phyloP scores from a whole-genome alignment of 305 asterid species.

The Nicotiana rustica region DNA sequence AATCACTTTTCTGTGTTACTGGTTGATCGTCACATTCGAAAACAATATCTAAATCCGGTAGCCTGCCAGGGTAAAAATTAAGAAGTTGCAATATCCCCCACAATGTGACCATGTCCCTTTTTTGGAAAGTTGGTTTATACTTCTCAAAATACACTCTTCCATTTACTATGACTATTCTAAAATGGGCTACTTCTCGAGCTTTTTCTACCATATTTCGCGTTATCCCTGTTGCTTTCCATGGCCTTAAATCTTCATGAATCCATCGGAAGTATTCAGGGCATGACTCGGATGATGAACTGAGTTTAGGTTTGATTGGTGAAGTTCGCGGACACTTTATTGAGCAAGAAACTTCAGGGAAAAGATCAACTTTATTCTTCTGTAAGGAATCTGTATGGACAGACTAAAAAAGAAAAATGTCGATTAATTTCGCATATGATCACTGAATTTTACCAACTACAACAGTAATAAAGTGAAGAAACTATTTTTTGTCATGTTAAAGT shows the following conservation, averaged over 20 bases:
- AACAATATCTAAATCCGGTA: constrained; percentile 84
- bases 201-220: constrained; percentile 60
- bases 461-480: background rate
- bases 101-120: constrained; percentile 77
- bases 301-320: constrained; percentile 34
- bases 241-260: constrained; percentile 87
- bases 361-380: constrained; percentile 33
- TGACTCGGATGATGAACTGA: constrained; percentile 33
- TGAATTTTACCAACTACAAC: background rate
- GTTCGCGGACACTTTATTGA: constrained; percentile 60
- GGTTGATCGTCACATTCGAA: constrained; percentile 69
- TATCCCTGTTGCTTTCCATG: constrained; percentile 76
- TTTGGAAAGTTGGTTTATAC: constrained; percentile 61
- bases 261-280: constrained; percentile 87
- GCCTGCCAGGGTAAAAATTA: constrained; percentile 68
- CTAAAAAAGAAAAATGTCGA: constrained; percentile 41
- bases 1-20: constrained; percentile 49
- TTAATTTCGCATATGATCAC: too few relatives aligned
- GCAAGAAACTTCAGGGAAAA: constrained; percentile 53
- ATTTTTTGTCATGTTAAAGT: background rate
- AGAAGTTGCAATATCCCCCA: constrained; percentile 94
- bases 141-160: constrained; percentile 66
- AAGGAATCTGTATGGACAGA: constrained; percentile 53
- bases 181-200: constrained; percentile 54
- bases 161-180: constrained; percentile 58